These are phyloP conservation scores for Pythium phragmitis DNA, from an alignment of 352 stramenopile genomes.

Conservation along the genomic window DNA sequence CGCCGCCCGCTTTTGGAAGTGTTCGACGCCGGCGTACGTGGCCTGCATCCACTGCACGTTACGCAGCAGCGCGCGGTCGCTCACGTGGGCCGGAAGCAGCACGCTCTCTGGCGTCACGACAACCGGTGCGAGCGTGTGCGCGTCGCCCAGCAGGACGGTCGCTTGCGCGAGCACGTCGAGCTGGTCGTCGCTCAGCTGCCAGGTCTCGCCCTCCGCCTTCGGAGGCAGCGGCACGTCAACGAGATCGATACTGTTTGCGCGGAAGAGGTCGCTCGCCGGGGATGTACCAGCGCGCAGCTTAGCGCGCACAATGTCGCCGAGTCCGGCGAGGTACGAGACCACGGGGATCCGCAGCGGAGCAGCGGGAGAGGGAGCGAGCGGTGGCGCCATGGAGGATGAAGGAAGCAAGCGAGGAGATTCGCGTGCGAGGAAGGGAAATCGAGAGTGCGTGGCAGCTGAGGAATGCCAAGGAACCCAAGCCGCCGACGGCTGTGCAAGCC, in stretches of 20 bases:
- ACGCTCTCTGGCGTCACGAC: slow-evolving; percentile 31
- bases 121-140: slow-evolving; percentile 40
- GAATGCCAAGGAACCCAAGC: not conserved
- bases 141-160: slow-evolving; percentile 49
- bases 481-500: not conserved
- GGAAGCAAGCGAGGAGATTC: not conserved
- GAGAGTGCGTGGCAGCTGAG: not conserved
- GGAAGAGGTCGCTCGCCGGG: slow-evolving; percentile 44
- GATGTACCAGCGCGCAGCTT: slow-evolving; percentile 30
- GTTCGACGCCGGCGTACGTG: slow-evolving; percentile 63
- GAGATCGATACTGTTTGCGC: slow-evolving; percentile 41
- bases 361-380: not conserved
- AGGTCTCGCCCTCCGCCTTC: slow-evolving; percentile 21
- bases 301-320: slow-evolving; percentile 39
- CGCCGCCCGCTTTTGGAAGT: slow-evolving; percentile 36
- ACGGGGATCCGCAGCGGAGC: slow-evolving; percentile 44
- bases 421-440: not conserved
- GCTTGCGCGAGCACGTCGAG: slow-evolving; percentile 39
- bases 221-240: slow-evolving; percentile 30
- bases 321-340: slow-evolving; percentile 48
- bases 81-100: slow-evolving; percentile 10
- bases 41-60: slow-evolving; percentile 60
- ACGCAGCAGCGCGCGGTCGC: slow-evolving; percentile 31
- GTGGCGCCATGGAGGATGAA: not conserved
- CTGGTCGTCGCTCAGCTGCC: slow-evolving; percentile 38